phyloP scores from a whole-genome alignment of 2,329 filamentous ascomycete genomes.

The Myotisia sp. region DNA sequence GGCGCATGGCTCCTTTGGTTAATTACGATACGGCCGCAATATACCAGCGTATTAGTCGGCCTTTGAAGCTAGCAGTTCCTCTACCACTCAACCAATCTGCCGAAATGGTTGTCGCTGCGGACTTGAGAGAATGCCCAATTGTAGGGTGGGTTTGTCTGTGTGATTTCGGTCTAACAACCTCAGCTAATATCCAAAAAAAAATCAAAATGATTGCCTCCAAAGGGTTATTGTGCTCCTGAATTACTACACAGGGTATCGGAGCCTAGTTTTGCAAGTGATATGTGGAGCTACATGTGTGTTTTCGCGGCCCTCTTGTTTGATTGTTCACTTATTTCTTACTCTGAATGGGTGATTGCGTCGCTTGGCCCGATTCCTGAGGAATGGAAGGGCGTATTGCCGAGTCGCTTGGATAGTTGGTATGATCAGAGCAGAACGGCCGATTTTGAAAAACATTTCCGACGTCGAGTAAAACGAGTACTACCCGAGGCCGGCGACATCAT shows the following conservation, averaged over 20 bases:
- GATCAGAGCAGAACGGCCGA: slow-evolving; percentile 13
- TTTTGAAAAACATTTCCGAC: too few species aligned
- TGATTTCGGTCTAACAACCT: slow-evolving; percentile 10
- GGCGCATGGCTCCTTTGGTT: slow-evolving; percentile 7
- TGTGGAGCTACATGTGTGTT: slow-evolving; percentile 12
- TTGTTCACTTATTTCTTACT: not conserved
- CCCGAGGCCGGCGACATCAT: too few species aligned
- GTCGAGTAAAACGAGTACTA: too few species aligned
- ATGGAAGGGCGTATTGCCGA: slow-evolving; percentile 14
- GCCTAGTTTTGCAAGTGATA: slow-evolving; percentile 11
- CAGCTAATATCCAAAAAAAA: slow-evolving; percentile 1
- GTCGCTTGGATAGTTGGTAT: slow-evolving; percentile 17
- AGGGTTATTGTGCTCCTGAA: slow-evolving; percentile 10
- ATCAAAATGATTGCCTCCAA: slow-evolving; percentile 5
- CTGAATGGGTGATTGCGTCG: not conserved
- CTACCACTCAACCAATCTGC: slow-evolving; percentile 4
- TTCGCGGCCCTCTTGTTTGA: slow-evolving; percentile 7
- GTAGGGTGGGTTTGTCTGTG: slow-evolving; percentile 8
- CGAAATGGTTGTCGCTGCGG: slow-evolving; percentile 6
- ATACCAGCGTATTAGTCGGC: slow-evolving; percentile 8
- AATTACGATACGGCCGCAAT: slow-evolving; percentile 8
- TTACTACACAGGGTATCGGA: slow-evolving; percentile 7
- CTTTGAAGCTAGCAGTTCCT: slow-evolving; percentile 6
- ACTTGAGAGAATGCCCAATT: slow-evolving; percentile 6
- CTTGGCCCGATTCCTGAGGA: slow-evolving; percentile 18